Evolutionary conservation across 176 grass and related monocot species (phyloP), one percentile per base, ranked within the genome.

Genomic region (Bothriochloa decipiens): DNA sequence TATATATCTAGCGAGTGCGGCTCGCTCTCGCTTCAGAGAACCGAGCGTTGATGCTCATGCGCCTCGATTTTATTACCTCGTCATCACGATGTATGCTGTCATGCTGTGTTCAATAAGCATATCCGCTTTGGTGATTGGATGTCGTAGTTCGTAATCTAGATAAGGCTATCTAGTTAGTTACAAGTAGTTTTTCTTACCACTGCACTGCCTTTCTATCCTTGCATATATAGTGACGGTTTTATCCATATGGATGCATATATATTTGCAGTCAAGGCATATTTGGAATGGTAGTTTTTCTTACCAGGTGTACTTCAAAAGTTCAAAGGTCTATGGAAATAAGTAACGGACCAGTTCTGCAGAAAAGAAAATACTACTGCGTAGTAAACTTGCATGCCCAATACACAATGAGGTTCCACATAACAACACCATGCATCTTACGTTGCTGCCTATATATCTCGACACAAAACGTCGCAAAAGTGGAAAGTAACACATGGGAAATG

Each of bases 1-100:
- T 53, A 53, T 18, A 52, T 49, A 4, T 49, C 46, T 52, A 22
- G 7, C 22, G 18, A 52, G 74, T 83, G 81, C 74, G n/a, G 42
- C 72, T 87, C 72, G 65, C 35, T 87, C 64, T 88, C 74, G 20
- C 52, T 76, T 76, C 52, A 15, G 52, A 15, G 52, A 58, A 42
- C 37, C n/a, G 13, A 73, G 41, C 55, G 55, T 23, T 60, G 22
- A 58, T 58, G 55, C 2, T 57, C 52, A 57, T 22, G 18, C 6
- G 7, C 52, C 0, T 22, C 7, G 18, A 57, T 57, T 57, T 57
- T 58, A 9, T 58, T 42, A 58, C 55, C 20, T 57, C 6, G 17
- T 1, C 20, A 7, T 7, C 40, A n/a, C 55, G 29, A 11, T 41
- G 37, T n/a, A 42, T 70, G 32, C 40, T 1, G 40, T 37, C 12